phyloP scores from a whole-genome alignment of 2,329 filamentous ascomycete species.

The Juglanconis sp. region DNA sequence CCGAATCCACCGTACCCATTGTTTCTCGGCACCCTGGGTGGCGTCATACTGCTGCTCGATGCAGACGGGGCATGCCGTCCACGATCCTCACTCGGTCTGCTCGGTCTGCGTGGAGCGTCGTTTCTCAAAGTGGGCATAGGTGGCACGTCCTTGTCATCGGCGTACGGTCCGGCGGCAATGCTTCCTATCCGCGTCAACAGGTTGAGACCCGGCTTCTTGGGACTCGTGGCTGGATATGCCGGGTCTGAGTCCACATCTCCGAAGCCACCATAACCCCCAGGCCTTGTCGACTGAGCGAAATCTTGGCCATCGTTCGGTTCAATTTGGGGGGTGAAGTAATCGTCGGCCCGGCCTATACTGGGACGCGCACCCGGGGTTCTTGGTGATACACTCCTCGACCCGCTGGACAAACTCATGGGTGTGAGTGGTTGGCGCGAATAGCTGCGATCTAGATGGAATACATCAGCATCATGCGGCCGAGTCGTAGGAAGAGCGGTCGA shows the following conservation, averaged over 20 bases:
- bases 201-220: constrained; percentile 37
- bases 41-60: constrained; percentile 31
- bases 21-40: constrained; percentile 41
- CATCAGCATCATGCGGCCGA: constrained; percentile 29
- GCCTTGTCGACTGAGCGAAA: constrained; percentile 37
- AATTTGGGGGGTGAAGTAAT: constrained; percentile 45
- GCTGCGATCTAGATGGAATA: constrained; percentile 43
- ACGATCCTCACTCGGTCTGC: constrained; percentile 12
- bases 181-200: constrained; percentile 62
- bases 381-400: constrained; percentile 62
- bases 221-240: constrained; percentile 47
- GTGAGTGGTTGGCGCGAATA: constrained; percentile 58
- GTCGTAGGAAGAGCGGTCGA: constrained; percentile 8
- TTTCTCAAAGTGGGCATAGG: constrained; percentile 12
- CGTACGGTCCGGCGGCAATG: constrained; percentile 66
- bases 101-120: constrained; percentile 12
- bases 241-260: constrained; percentile 35
- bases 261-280: constrained; percentile 50
- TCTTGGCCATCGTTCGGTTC: constrained; percentile 34
- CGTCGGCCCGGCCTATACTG: constrained; percentile 40
- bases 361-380: constrained; percentile 48
- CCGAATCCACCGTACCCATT: constrained; percentile 60
- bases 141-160: constrained; percentile 24
- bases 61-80: constrained; percentile 31
- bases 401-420: constrained; percentile 58